Conservation (phyloP, 768 basidiomycete species). For the Termitomyces sp. region DNA sequence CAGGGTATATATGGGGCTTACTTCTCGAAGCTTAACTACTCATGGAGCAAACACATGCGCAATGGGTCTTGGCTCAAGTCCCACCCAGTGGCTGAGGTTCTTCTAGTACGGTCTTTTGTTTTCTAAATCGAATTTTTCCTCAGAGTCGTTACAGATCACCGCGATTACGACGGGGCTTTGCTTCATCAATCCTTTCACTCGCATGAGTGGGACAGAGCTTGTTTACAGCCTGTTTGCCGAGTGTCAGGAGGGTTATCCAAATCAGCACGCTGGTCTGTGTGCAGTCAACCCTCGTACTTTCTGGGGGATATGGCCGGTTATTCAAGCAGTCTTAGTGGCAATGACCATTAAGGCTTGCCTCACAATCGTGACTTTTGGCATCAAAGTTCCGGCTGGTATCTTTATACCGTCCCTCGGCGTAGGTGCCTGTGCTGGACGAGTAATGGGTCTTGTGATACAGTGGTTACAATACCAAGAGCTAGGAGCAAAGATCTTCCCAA, state of each 20-base stretch:
- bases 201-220: constrained; percentile 94
- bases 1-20: constrained; percentile 93
- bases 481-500: constrained; percentile 53
- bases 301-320: constrained; percentile 56
- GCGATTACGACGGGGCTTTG: constrained; percentile 71
- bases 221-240: constrained; percentile 91
- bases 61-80: constrained; percentile 75
- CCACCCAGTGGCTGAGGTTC: constrained; percentile 82
- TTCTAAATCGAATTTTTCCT: not conserved
- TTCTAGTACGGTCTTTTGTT: constrained; percentile 52
- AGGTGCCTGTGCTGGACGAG: constrained; percentile 89
- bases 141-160: constrained; percentile 54
- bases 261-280: constrained; percentile 68
- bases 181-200: constrained; percentile 86
- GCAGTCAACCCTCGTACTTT: constrained; percentile 57
- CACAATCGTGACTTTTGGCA: constrained; percentile 90
- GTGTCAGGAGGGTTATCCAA: constrained; percentile 57
- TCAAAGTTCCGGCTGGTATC: constrained; percentile 89
- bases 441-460: constrained; percentile 80
- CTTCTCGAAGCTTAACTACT: constrained; percentile 88
- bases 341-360: constrained; percentile 78
- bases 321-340: constrained; percentile 65
- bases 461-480: constrained; percentile 68
- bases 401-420: constrained; percentile 96
- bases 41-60: constrained; percentile 83